Percentiles rank a stretch among this genome's conserved stretches.
These are phyloP conservation scores for Lophium mytilinum DNA, from an alignment of 495 filamentous ascomycete genomes.

Conservation along the genomic window DNA sequence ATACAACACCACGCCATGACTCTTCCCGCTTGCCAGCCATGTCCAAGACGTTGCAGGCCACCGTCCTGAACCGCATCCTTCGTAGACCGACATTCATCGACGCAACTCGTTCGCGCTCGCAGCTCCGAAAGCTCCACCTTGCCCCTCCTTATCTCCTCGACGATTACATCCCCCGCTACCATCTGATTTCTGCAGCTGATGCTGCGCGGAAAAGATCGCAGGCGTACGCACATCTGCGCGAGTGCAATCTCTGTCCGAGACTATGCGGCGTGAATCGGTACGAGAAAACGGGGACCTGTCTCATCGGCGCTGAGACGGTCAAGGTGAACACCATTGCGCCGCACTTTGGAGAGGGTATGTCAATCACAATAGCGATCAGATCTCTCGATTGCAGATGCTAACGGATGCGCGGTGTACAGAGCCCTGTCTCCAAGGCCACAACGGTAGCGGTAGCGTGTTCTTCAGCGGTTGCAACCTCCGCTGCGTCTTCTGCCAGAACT, in stretches of 20 bases:
- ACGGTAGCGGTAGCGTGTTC: slow-evolving; percentile 68
- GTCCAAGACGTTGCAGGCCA: background rate
- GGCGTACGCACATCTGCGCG: slow-evolving; percentile 58
- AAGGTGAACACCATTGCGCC: slow-evolving; percentile 75
- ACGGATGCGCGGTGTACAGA: slow-evolving; percentile 39
- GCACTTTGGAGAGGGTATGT: slow-evolving; percentile 54
- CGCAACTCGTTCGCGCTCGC: slow-evolving; percentile 7
- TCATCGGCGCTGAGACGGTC: slow-evolving; percentile 60
- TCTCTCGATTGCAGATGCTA: background rate
- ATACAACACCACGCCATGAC: no score
- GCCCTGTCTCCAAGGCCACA: slow-evolving; percentile 67
- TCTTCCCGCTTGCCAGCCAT: background rate
- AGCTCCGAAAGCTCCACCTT: slow-evolving; percentile 49
- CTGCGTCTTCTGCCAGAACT: slow-evolving; percentile 78
- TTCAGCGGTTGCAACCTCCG: slow-evolving; percentile 67
- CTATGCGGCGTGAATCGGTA: slow-evolving; percentile 67
- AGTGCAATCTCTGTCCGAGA: slow-evolving; percentile 71
- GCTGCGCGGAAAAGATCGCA: slow-evolving; percentile 55
- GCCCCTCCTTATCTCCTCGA: slow-evolving; percentile 71
- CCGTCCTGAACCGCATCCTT: background rate
- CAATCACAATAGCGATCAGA: background rate
- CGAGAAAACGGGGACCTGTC: slow-evolving; percentile 61
- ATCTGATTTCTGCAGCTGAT: slow-evolving; percentile 49
- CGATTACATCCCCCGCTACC: slow-evolving; percentile 61
- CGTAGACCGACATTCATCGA: background rate